These are phyloP conservation scores for Scleroderma bovista DNA, from an alignment of 768 basidiomycete genomes.

Conservation along the genomic window DNA sequence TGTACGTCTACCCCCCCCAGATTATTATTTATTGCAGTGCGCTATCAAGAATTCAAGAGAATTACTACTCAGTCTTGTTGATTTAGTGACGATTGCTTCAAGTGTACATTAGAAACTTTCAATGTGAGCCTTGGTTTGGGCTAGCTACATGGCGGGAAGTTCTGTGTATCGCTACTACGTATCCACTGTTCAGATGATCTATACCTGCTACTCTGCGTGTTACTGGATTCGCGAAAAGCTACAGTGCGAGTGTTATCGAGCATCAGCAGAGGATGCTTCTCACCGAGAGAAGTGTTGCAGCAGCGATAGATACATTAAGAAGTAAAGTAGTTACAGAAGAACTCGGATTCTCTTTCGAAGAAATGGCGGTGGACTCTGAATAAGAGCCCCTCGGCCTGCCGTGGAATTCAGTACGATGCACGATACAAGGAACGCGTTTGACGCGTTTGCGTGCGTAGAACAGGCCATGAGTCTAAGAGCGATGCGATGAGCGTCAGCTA, in stretches of 20 bases:
- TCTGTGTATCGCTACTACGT: constrained; percentile 27
- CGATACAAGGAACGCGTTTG: no score
- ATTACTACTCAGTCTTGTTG: not conserved
- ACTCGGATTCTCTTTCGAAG: constrained; percentile 31
- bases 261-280: no score
- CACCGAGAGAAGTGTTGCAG: not conserved
- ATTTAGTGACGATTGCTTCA: not conserved
- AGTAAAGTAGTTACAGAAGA: constrained; percentile 18
- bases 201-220: no score
- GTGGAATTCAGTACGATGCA: not conserved
- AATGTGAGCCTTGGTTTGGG: not conserved
- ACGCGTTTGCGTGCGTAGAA: not conserved
- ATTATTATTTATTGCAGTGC: no score
- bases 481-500: no score
- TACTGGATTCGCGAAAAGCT: no score
- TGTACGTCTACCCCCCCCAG: constrained; percentile 19
- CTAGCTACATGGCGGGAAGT: not conserved
- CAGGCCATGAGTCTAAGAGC: no score
- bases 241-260: no score
- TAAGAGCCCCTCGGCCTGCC: constrained; percentile 28
- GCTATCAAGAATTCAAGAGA: not conserved
- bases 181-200: not conserved
- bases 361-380: constrained; percentile 34
- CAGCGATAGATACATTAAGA: constrained; percentile 1
- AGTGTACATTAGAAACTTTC: constrained; percentile 10